Conservation (phyloP, 805 yeast species). For the Peterozyma toletana region DNA sequence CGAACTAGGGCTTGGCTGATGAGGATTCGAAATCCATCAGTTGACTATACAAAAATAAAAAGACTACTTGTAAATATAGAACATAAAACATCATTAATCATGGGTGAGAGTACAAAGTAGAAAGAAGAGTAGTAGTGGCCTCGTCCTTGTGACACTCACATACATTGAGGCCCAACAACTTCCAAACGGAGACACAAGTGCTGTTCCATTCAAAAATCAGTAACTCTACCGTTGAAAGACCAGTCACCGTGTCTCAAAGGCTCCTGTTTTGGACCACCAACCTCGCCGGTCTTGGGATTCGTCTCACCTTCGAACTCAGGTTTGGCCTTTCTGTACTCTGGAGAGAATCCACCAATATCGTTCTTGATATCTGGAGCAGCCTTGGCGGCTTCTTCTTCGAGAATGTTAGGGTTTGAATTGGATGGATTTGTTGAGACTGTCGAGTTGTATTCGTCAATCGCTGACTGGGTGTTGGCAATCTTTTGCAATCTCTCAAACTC, state of each 20-base stretch:
- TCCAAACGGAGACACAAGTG: too few species aligned
- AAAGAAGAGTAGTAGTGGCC: too few species aligned
- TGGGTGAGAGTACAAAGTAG: too few species aligned
- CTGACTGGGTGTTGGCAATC: conserved; percentile 71
- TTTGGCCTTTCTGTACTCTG: conserved; percentile 66
- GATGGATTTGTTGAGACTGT: conserved; percentile 5
- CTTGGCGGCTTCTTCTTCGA: conserved; percentile 13
- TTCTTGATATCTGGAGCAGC: conserved; percentile 21
- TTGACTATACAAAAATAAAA: too few species aligned
- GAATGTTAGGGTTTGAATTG: conserved; percentile 26
- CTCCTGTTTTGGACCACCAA: conserved; percentile 97
- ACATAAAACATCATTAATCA: too few species aligned
- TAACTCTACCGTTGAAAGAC: conserved; percentile 92
- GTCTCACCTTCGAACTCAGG: conserved; percentile 95
- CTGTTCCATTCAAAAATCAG: conserved; percentile 59
- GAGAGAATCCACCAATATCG: conserved; percentile 60
- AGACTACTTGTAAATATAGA: too few species aligned
- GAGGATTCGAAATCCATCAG: too few species aligned
- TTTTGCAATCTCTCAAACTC: conserved; percentile 86
- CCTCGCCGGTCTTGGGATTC: conserved; percentile 91
- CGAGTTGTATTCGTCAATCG: conserved; percentile 65
- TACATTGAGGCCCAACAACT: too few species aligned
- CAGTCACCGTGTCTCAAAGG: conserved; percentile 89
- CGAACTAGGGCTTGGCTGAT: too few species aligned
- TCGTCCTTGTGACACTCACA: too few species aligned